These are phyloP conservation scores for Boeremia lycopersici DNA, from an alignment of 2,329 filamentous ascomycete genomes.

Conservation along the genomic window DNA sequence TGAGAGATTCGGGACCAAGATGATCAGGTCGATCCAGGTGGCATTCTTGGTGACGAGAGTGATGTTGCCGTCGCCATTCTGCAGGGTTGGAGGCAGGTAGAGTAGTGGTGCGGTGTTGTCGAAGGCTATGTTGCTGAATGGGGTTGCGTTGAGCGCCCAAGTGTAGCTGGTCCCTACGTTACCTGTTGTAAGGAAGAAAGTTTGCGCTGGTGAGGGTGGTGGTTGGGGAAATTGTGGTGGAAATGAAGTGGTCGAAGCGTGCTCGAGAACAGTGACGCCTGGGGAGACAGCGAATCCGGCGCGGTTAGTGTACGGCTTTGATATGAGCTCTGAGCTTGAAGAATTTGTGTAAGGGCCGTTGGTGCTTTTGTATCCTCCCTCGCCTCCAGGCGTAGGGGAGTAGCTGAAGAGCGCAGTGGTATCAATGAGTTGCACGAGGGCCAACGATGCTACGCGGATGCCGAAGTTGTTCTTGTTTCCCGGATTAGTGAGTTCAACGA, in stretches of 20 bases:
- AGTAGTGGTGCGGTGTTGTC: conserved; percentile 54
- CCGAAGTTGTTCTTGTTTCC: conserved; percentile 55
- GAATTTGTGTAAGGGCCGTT: conserved; percentile 16
- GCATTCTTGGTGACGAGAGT: conserved; percentile 48
- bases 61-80: conserved; percentile 50
- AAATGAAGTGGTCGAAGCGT: conserved; percentile 54
- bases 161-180: conserved; percentile 53
- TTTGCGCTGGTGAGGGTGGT: conserved; percentile 52
- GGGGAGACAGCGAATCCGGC: conserved; percentile 53
- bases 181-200: conserved; percentile 48
- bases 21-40: conserved; percentile 43
- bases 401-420: conserved; percentile 56
- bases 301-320: conserved; percentile 56
- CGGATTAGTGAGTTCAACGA: conserved; percentile 54
- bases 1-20: conserved; percentile 24
- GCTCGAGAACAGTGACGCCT: conserved; percentile 49
- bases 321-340: conserved; percentile 3
- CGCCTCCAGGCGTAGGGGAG: conserved; percentile 40
- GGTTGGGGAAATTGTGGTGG: conserved; percentile 52
- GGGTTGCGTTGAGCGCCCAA: conserved; percentile 60
- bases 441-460: conserved; percentile 59
- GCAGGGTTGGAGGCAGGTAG: conserved; percentile 44
- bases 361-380: neutral
- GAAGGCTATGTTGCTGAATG: conserved; percentile 45
- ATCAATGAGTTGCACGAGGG: conserved; percentile 60